Conservation (phyloP, 2,329 filamentous ascomycete genomes). For the Colletotrichum paranaense region DNA sequence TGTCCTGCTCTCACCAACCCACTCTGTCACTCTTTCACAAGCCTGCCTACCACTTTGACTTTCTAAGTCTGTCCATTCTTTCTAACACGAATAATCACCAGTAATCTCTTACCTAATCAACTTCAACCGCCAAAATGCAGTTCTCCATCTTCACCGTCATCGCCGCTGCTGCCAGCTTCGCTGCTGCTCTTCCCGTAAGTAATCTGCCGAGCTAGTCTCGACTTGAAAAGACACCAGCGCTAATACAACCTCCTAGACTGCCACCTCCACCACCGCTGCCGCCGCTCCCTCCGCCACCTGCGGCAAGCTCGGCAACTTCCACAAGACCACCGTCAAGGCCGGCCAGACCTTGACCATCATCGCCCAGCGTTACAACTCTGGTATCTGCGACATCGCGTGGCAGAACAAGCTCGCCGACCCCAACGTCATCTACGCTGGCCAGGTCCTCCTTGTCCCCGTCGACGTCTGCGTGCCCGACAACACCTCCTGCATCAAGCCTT, state of each 20-base stretch:
- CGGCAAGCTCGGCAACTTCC: conserved; percentile 5
- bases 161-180: conserved; percentile 9
- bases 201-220: accelerated
- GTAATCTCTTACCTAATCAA: not conserved
- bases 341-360: conserved; percentile 9
- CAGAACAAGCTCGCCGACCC: conserved; percentile 17
- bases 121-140: not conserved
- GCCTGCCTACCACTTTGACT: not conserved
- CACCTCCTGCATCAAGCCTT: conserved; percentile 5
- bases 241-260: not conserved
- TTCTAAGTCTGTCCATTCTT: not conserved
- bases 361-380: conserved; percentile 17
- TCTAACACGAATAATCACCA: not conserved
- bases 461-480: conserved; percentile 20
- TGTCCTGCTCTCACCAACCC: not conserved
- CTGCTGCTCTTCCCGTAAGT: conserved; percentile 11
- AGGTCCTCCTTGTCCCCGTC: conserved; percentile 8
- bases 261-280: not conserved
- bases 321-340: conserved; percentile 16
- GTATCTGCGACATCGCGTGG: conserved; percentile 21
- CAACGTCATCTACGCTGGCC: conserved; percentile 5
- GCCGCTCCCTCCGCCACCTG: not conserved
- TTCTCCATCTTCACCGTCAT: conserved; percentile 17
- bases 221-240: not conserved
- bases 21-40: conserved; percentile 6